A percentile compares a stretch with the other conserved stretches of the same genome.
Evolutionary conservation across 768 basidiomycete species (phyloP).

Genomic region (Lactarius sanguifluus): DNA sequence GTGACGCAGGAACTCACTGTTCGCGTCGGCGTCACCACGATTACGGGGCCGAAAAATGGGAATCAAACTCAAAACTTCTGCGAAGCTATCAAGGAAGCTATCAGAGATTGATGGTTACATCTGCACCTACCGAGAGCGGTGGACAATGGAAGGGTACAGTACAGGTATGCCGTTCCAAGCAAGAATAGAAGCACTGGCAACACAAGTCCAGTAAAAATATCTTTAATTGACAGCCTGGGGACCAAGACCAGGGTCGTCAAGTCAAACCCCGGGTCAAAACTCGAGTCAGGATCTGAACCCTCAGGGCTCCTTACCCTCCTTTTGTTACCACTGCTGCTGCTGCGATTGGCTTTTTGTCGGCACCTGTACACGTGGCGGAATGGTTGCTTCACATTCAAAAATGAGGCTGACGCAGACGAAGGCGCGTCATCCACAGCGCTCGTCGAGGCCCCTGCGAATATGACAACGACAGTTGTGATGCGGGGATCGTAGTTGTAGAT

Average conservation of each 20-base stretch:
- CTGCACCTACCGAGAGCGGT: background rate
- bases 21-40: background rate
- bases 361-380: no score
- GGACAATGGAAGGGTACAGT: background rate
- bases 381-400: no score
- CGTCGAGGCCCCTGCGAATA: no score
- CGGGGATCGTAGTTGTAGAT: no score
- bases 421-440: no score
- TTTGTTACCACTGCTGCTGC: background rate
- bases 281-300: slow-evolving; percentile 17
- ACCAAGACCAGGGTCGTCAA: slow-evolving; percentile 13
- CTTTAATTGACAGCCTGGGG: background rate
- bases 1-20: background rate
- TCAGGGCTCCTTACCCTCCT: background rate
- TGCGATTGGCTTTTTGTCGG: no score
- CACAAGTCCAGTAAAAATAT: no score
- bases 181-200: background rate
- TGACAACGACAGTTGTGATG: no score
- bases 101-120: background rate
- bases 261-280: slow-evolving; percentile 20
- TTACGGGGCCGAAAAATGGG: background rate
- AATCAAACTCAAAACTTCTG: background rate
- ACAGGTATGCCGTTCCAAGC: background rate
- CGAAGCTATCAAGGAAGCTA: background rate
- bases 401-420: no score